Evolutionary conservation across 2,329 filamentous ascomycete species (phyloP).

Genomic region (Cladosporium sphaerospermum): DNA sequence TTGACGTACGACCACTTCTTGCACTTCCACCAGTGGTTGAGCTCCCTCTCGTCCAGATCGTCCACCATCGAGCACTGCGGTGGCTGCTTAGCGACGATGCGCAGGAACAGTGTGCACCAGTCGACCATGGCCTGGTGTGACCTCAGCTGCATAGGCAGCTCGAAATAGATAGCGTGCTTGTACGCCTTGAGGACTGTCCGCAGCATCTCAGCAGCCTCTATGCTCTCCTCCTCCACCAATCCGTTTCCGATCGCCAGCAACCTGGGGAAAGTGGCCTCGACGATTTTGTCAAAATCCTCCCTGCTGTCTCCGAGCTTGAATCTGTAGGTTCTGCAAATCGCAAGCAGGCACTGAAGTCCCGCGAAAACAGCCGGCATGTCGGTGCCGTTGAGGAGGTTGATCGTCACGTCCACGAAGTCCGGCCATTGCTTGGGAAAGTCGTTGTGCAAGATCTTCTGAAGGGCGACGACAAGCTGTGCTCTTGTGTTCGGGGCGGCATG

Average conservation of each 20-base stretch:
- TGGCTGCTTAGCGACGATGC: conserved; percentile 77
- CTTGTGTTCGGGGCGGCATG: conserved; percentile 69
- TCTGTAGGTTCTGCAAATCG: conserved; percentile 90
- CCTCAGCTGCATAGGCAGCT: conserved; percentile 71
- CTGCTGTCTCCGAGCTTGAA: conserved; percentile 83
- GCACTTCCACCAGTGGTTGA: conserved; percentile 98
- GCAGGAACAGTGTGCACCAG: conserved; percentile 93
- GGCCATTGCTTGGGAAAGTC: conserved; percentile 96
- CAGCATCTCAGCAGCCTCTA: conserved; percentile 95
- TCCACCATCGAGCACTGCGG: conserved; percentile 74
- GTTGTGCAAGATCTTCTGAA: conserved; percentile 92
- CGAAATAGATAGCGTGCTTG: conserved; percentile 95
- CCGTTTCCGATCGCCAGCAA: conserved; percentile 81
- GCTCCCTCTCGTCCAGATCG: conserved; percentile 76
- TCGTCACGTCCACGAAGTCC: conserved; percentile 84
- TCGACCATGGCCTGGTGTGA: conserved; percentile 79
- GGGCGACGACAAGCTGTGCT: conserved; percentile 85
- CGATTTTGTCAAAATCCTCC: conserved; percentile 87
- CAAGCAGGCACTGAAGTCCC: conserved; percentile 85
- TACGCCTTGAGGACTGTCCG: conserved; percentile 92
- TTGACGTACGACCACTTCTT: conserved; percentile 99
- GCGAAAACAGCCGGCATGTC: conserved; percentile 83
- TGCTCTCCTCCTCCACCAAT: conserved; percentile 80
- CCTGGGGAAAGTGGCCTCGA: conserved; percentile 83
- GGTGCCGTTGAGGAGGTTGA: conserved; percentile 81